Percentiles rank a stretch among this genome's conserved stretches.
Conservation (phyloP, 202 grass and related monocot genomes). For the Schoenoplectus tabernaemontani region DNA sequence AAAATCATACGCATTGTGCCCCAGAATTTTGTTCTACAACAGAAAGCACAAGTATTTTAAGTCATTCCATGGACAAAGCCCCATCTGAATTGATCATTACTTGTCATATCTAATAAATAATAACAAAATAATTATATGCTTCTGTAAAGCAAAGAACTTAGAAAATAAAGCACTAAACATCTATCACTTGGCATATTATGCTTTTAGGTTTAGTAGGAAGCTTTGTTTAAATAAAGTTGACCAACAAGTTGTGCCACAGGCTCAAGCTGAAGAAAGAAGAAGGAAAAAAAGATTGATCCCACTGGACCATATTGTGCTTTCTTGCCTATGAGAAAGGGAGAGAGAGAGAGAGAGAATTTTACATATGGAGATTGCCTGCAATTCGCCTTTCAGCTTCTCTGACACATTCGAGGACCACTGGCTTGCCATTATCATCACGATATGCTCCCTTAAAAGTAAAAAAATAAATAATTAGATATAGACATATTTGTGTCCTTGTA, state of each 20-base stretch:
- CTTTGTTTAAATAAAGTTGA: not conserved
- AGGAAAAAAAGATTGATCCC: slow-evolving; percentile 1
- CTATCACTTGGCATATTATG: not conserved
- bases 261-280: not conserved
- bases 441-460: slow-evolving; percentile 61
- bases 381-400: slow-evolving; percentile 81
- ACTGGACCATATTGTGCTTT: slow-evolving; percentile 19
- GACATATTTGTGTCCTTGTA: not conserved
- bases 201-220: not conserved
- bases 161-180: not conserved
- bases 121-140: not conserved
- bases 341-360: slow-evolving; percentile 22
- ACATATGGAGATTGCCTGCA: slow-evolving; percentile 67
- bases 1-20: not conserved
- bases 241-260: not conserved
- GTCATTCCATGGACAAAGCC: not conserved
- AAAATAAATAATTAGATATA: not conserved
- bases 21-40: not conserved
- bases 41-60: not conserved
- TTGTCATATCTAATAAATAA: not conserved
- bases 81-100: not conserved
- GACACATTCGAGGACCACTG: slow-evolving; percentile 82
- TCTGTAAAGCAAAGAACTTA: not conserved
- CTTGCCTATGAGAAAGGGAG: too few relatives aligned
- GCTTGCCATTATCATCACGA: slow-evolving; percentile 79